Evolutionary conservation across 2,329 filamentous ascomycete species (phyloP), one percentile per base, ranked within the genome.

Genomic region (Fusarium burgessii): DNA sequence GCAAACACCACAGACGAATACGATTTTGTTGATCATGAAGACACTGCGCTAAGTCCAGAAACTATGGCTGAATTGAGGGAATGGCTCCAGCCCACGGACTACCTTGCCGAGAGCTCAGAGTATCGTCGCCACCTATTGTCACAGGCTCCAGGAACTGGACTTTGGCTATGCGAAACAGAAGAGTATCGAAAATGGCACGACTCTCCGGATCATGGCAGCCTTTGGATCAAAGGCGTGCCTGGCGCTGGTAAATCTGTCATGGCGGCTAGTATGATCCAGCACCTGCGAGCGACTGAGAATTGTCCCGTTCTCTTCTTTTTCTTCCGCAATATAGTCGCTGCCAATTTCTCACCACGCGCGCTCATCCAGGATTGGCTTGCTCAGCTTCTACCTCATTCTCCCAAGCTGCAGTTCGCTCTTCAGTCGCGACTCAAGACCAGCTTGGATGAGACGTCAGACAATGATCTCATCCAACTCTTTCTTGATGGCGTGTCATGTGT

Each of bases 11-110:
- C 38, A 23, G 71, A 74, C 8, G 71, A 75, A 25, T 75, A 74
- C 20, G 64, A 73, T 20, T 38, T 73, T 18, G 50, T 75, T 15
- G 38, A 66, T 6, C 69, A 75, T 49, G 38, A 66, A 18, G 73
- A 75, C 1, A 52, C 64, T 2, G 43, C 69, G 3, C 6, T 71
- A 12, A 69, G 51, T n/a, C 62, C 69, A 2, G 65, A 71, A 27
- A 11, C 43, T 4, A n/a, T 76, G 32, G 62, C 59, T 18, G 14
- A 58, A 15, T 50, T 76, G 33, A 68, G 72, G n/a, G 47, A 74
- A 13, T 78, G 76, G 76, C 73, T 78, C 5, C 63, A 78, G 32
- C 76, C 76, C 1, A 78, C 75, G 3, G 74, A 78, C 32, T 78
- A 77, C 35, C 65, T 76, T 3, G 71, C 73, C 4, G 74, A 75